phyloP scores from a whole-genome alignment of 768 basidiomycete genomes.

The Pleurotus citrinopileatus region DNA sequence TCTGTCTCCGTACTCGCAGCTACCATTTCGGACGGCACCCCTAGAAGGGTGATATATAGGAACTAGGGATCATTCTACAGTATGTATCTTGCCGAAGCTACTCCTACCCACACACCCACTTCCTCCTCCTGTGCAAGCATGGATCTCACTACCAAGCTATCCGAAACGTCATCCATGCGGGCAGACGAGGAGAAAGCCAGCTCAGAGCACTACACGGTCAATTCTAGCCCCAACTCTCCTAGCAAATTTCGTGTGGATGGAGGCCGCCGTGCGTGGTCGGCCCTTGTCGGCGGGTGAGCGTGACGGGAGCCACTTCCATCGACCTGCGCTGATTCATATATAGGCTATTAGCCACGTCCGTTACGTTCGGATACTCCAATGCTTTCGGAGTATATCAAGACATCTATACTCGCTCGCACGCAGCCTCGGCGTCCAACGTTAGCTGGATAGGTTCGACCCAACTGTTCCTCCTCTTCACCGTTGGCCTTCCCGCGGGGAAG shows the following conservation, averaged over 20 bases:
- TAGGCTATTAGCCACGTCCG: not conserved
- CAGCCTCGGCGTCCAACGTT: not conserved
- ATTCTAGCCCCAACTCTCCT: not conserved
- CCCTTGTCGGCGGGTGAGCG: not conserved
- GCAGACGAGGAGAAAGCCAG: not conserved
- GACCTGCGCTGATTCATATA: no score
- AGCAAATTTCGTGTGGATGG: not conserved
- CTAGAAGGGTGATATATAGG: no score
- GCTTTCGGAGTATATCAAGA: not conserved
- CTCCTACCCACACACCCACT: no score
- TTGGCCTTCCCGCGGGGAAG: not conserved
- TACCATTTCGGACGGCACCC: no score
- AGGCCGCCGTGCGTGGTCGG: not conserved
- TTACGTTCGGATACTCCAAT: not conserved
- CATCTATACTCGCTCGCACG: not conserved
- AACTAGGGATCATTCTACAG: no score
- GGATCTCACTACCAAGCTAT: not conserved
- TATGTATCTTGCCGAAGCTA: no score
- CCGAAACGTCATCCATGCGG: not conserved
- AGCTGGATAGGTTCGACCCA: conserved; percentile 33
- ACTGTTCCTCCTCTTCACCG: conserved; percentile 27
- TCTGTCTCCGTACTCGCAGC: no score
- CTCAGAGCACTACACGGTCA: not conserved
- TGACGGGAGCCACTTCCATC: no score
- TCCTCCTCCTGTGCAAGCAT: no score